Base-by-base conservation (phyloP, 176 grass and related monocot species). In the Rhynchospora breviuscula region DNA sequence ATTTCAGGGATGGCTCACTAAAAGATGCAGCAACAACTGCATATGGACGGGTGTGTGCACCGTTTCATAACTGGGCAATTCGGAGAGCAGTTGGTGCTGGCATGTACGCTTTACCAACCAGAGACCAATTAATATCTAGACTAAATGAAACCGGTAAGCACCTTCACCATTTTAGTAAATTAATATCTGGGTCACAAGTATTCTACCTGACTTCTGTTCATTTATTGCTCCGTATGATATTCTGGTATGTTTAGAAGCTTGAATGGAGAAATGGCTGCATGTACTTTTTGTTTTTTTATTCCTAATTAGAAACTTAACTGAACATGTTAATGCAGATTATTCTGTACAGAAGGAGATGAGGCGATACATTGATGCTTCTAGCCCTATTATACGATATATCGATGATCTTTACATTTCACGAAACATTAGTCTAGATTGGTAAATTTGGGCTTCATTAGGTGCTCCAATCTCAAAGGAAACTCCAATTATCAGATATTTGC, bases 381-480 rank as follows among this genome's bases (percentile, higher is more conserved):
- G 85, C 77, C 96, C 91, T 4, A 86, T 98, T 53, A 95, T 99
- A 90, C 81, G 88, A 45, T 93, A 99, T 89, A 99, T 99, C 53
- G 93, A 99, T 72, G 88, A 90, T 81, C 91, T 99, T 86, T 99
- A 93, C 85, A 86, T 99, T 57, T 95, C 93, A 33, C 90, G 91
- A 79, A 93, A 90, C 46, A 98, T 99, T 88, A 86, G 46, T 46
- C 73, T 99, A 87, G 97, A 99, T 84, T 99, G 97, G 97, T 99
- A 88, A 99, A 70, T 63, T 82, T 31, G 60, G 63, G 18, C 67
- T 29, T 6, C 47, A 29, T 46, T 78, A 78, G 73, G 51, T 78
- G 23, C 73, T 57, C 12, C 13, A 7, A 78, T 59, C 52, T 45
- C 43, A 31, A 60, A 40, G n/a, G n/a, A 22, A 17, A 58, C 47